Percentiles rank a stretch among this genome's conserved stretches.
phyloP scores from a whole-genome alignment of 306 rosid species.

The Rosa chinensis region DNA sequence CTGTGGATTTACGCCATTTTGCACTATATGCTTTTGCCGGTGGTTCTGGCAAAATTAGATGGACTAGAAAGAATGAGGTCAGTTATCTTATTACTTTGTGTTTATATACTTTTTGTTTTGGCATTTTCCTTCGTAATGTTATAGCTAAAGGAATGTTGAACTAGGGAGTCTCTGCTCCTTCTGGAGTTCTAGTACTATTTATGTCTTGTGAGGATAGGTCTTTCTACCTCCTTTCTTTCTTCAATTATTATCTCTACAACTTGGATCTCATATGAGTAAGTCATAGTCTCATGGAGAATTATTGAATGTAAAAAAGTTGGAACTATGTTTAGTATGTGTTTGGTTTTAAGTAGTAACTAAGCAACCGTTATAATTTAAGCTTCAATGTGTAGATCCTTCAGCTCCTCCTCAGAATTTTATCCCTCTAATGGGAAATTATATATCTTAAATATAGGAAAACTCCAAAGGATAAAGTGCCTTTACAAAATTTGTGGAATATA shows the following conservation, averaged over 20 bases:
- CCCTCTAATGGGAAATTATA: not conserved
- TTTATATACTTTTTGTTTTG: not conserved
- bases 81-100: constrained; percentile 6
- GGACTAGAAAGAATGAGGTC: constrained; percentile 89
- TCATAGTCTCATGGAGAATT: not conserved
- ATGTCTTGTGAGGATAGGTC: not conserved
- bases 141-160: not conserved
- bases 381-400: not conserved
- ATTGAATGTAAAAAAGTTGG: not conserved
- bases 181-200: not conserved
- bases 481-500: not conserved
- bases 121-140: not conserved
- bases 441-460: not conserved
- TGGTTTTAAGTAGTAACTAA: not conserved
- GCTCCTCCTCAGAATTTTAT: not conserved
- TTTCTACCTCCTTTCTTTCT: not conserved
- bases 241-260: not conserved
- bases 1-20: constrained; percentile 89
- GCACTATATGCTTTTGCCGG: constrained; percentile 95
- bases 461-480: not conserved
- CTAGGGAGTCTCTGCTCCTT: not conserved
- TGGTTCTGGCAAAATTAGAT: constrained; percentile 66
- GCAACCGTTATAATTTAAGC: not conserved
- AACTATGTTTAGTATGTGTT: not conserved
- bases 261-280: not conserved